Evolutionary conservation across 768 basidiomycete genomes (phyloP).

Genomic region (Hortiboletus flavorubellus): DNA sequence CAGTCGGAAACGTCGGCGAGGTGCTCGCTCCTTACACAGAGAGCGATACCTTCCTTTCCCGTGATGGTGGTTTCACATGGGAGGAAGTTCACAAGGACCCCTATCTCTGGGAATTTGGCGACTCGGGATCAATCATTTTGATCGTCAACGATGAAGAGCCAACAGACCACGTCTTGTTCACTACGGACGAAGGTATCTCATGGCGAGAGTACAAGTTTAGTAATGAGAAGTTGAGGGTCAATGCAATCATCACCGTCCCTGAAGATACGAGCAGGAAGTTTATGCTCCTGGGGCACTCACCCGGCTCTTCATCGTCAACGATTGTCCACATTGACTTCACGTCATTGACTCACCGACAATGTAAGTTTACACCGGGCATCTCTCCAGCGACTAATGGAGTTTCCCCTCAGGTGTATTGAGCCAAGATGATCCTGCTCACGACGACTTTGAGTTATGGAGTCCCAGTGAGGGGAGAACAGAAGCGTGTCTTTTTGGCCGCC

Average conservation of each 20-base stretch:
- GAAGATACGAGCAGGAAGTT: conserved; percentile 89
- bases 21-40: conserved; percentile 75
- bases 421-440: conserved; percentile 66
- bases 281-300: conserved; percentile 70
- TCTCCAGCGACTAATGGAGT: neutral
- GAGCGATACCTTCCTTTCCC: conserved; percentile 92
- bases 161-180: conserved; percentile 85
- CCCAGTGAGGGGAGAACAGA: conserved; percentile 89
- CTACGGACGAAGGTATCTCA: conserved; percentile 79
- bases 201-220: conserved; percentile 89
- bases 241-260: conserved; percentile 81
- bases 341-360: conserved; percentile 67
- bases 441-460: conserved; percentile 98
- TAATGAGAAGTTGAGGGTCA: conserved; percentile 68
- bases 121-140: conserved; percentile 90
- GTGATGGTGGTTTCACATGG: conserved; percentile 97
- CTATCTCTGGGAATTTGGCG: conserved; percentile 96
- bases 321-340: conserved; percentile 89
- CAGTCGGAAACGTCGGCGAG: conserved; percentile 94
- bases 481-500: conserved; percentile 86
- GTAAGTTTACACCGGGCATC: conserved; percentile 43
- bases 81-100: conserved; percentile 98
- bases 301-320: conserved; percentile 41
- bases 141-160: conserved; percentile 95
- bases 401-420: conserved; percentile 57